Evolutionary conservation across 257 asterid genomes (phyloP).

Genomic region (Agastache rugosa): DNA sequence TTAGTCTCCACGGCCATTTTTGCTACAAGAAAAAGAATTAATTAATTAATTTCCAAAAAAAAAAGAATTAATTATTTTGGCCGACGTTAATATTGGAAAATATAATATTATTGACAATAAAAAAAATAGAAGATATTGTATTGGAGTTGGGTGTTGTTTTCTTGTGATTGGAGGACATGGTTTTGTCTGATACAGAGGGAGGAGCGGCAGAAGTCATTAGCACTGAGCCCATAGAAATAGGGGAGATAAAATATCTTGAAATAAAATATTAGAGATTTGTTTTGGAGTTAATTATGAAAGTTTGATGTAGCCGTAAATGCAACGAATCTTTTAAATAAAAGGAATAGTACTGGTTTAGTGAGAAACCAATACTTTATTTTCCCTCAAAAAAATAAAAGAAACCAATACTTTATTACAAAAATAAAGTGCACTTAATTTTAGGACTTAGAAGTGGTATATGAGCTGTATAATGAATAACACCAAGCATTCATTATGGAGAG

Average conservation of each 20-base stretch:
- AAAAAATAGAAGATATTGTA: not conserved
- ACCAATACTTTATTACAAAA: not conserved
- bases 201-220: conserved; percentile 16
- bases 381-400: no score
- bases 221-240: conserved; percentile 30
- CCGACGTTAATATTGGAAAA: not conserved
- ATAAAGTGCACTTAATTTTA: not conserved
- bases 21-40: no score
- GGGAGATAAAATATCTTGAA: conserved; percentile 9
- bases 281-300: conserved; percentile 11
- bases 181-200: conserved; percentile 9
- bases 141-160: not conserved
- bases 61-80: not conserved
- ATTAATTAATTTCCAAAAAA: no score
- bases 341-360: no score
- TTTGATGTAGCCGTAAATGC: not conserved
- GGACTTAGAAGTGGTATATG: conserved; percentile 17
- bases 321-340: not conserved
- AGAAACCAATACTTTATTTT: no score
- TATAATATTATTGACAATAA: not conserved
- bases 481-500: not conserved
- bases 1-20: not conserved
- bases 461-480: conserved; percentile 18
- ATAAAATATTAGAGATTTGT: not conserved
- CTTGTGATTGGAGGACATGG: conserved; percentile 33